Percentiles rank a stretch among this genome's conserved stretches.
Conservation (phyloP, 2,329 filamentous ascomycete genomes). For the Mollisia scopiformis region DNA sequence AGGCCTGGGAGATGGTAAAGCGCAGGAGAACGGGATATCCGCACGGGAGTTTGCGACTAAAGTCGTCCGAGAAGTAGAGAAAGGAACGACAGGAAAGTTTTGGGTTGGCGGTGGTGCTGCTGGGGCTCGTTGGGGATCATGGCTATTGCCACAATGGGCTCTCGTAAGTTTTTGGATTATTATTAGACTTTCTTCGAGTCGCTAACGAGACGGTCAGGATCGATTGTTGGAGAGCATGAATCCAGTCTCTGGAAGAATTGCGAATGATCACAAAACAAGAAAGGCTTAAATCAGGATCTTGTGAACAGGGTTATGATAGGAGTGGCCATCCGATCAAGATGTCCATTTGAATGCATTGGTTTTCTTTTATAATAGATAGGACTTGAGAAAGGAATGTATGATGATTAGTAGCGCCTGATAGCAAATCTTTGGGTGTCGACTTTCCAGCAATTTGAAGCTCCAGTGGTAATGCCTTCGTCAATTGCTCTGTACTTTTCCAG, state of each 20-base stretch:
- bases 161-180: neutral
- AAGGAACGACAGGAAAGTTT: neutral
- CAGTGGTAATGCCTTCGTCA: too few relatives aligned
- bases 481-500: too few relatives aligned
- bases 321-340: too few relatives aligned
- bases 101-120: neutral
- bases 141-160: neutral
- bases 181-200: neutral
- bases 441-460: too few relatives aligned
- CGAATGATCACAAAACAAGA: too few relatives aligned
- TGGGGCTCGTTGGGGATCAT: neutral
- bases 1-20: neutral
- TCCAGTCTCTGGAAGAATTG: neutral
- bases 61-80: neutral
- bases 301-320: too few relatives aligned
- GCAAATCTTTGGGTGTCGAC: too few relatives aligned
- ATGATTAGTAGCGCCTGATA: too few relatives aligned
- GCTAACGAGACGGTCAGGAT: neutral
- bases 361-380: too few relatives aligned
- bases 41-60: neutral
- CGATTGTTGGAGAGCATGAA: neutral
- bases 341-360: too few relatives aligned
- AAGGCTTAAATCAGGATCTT: too few relatives aligned
- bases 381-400: too few relatives aligned
- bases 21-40: constrained; percentile 4